Conservation (phyloP, 768 basidiomycete genomes). For the Gymnopilus dilepis region DNA sequence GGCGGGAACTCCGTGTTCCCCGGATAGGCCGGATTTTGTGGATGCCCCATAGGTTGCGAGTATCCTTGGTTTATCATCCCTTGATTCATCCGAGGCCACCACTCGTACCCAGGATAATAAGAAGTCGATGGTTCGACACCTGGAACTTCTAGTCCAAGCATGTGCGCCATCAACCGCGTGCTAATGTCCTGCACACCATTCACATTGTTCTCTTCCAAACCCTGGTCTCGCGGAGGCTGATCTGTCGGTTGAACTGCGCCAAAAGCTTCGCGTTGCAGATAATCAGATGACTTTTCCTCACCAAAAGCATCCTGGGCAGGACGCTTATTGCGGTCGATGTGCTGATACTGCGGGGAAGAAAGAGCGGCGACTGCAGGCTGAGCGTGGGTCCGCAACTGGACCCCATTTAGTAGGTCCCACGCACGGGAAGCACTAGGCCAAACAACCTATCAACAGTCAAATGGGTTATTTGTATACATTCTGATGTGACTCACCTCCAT, state of each 20-base stretch:
- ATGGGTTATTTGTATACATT: conserved; percentile 9
- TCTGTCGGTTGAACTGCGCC: conserved; percentile 18
- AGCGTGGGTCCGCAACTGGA: conserved; percentile 53
- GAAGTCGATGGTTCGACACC: conserved; percentile 66
- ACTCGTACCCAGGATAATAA: conserved; percentile 63
- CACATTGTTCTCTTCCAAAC: conserved; percentile 16
- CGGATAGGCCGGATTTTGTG: conserved; percentile 21
- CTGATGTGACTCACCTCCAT: conserved; percentile 58
- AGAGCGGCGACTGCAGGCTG: conserved; percentile 29
- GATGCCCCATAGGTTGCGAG: conserved; percentile 8
- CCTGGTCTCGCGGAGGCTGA: conserved; percentile 23
- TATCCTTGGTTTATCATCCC: conserved; percentile 25
- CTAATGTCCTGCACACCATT: conserved; percentile 67
- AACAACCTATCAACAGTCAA: conserved; percentile 47
- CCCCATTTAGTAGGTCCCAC: conserved; percentile 70
- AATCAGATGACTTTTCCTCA: conserved; percentile 53
- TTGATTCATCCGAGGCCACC: conserved; percentile 60
- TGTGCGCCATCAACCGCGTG: conserved; percentile 72
- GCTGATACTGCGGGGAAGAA: conserved; percentile 35
- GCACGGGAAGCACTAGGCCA: conserved; percentile 77
- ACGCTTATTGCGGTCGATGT: conserved; percentile 57
- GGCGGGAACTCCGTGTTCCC: conserved; percentile 20
- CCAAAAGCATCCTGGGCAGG: conserved; percentile 69
- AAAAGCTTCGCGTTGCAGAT: conserved; percentile 48
- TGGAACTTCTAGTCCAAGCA: conserved; percentile 70